Base-by-base conservation (phyloP, 371 early-diverging fungal species). In the Syncephalastrum sp. region DNA sequence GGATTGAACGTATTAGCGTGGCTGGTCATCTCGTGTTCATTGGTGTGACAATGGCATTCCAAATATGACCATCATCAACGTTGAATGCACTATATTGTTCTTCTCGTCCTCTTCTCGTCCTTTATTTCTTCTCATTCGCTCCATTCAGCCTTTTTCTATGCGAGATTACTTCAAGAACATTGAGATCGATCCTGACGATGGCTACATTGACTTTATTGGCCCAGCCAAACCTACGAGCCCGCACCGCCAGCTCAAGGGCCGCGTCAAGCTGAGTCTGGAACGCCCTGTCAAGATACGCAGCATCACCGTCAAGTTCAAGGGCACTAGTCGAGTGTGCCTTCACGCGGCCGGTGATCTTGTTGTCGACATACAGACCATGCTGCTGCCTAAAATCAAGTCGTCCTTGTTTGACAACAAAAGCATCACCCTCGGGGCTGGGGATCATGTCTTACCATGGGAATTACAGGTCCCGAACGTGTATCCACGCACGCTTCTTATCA, bases 261-360 rank as follows among this genome's bases (percentile, higher is more conserved):
- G 68, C 46, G 68, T 70, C 0, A 47, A 50, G 17, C 47, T 77
- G 29, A 60, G 56, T 2, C 50, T 77, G 3, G 56, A 53, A 15
- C 69, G 62, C 42, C 42, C 74, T n/a, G 64, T 64, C 42, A 77
- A 77, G 50, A 65, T 77, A 19, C 55, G 66, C 1, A 60, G 61
- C 33, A 74, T 77, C 53, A 61, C 58, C 1, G 51, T 77, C 47
- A 77, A 77, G 52, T 77, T 77, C 49, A 77, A 77, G 59, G 78
- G 78, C 2, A 67, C 57, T n/a, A 64, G 67, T 38, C 60, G 58
- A 5, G 59, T 61, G 27, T 55, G 53, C 10, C 47, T 66, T 4
- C 57, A 58, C 21, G 65, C 47, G 2, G 41, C 61, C 5, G 50
- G 56, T 17, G 48, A 47, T 29, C 57, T 65, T 5, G 45, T 44